Percentiles rank a stretch among this genome's conserved stretches.
These are phyloP conservation scores for Chlamydomonas schloesseri DNA, from an alignment of 139 green algal genomes.

Conservation along the genomic window DNA sequence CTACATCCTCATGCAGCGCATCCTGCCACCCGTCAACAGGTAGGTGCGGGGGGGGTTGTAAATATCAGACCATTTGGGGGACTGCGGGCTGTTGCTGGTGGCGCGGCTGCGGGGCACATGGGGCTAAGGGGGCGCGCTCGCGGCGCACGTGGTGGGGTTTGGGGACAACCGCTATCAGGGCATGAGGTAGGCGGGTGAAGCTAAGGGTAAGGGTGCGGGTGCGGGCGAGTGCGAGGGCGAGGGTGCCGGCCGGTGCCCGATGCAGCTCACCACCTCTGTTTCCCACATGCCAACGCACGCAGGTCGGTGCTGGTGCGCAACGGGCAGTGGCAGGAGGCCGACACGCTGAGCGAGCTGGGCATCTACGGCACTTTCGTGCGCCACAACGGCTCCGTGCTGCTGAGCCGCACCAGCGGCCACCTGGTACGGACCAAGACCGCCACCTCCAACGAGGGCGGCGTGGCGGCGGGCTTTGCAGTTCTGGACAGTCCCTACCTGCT, in stretches of 20 bases:
- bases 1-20: conserved; percentile 98
- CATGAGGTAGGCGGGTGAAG: too few species aligned
- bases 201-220: too few species aligned
- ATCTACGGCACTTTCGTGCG: conserved; percentile 86
- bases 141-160: too few species aligned
- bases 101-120: too few species aligned
- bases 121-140: too few species aligned
- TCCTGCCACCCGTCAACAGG: conserved; percentile 77
- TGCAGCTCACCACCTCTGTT: too few species aligned
- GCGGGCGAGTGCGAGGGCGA: too few species aligned
- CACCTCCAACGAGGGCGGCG: conserved; percentile 92
- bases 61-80: background rate
- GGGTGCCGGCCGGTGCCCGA: too few species aligned
- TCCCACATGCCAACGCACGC: too few species aligned
- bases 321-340: conserved; percentile 69
- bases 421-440: conserved; percentile 95
- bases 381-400: conserved; percentile 65
- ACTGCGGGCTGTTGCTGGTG: background rate
- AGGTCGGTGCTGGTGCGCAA: conserved; percentile 71
- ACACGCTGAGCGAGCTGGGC: conserved; percentile 94
- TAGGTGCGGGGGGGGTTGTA: background rate
- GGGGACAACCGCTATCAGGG: too few species aligned
- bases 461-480: conserved; percentile 95
- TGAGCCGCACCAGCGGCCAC: conserved; percentile 86
- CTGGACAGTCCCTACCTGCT: conserved; percentile 86